Evolutionary conservation across 495 filamentous ascomycete species (phyloP), one percentile per base, ranked within the genome.

Genomic region (Trichocladium uniseriatum): DNA sequence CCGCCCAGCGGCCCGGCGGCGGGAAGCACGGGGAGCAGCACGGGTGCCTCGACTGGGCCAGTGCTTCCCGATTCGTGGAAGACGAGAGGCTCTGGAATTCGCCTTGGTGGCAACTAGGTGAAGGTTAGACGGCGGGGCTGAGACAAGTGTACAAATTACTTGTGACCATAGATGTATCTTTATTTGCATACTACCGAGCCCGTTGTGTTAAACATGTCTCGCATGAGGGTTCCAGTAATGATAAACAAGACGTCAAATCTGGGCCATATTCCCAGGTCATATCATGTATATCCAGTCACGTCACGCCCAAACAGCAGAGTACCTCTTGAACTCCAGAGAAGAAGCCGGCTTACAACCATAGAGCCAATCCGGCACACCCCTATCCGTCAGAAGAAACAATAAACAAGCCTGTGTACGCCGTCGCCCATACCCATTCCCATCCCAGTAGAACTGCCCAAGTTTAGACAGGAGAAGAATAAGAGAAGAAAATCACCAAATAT

Each of bases 81-180:
- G 55, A 74, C 63, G 15, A 70, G 82, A 53, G 87, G 87, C 1
- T 66, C 77, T 14, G 87, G 87, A 8, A 73, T 78, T 20, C 74
- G 87, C 59, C 70, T 92, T 5, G 86, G 86, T 31, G 72, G 74
- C 16, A 58, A 65, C 42, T 72, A n/a, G n/a, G n/a, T n/a, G n/a
- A n/a, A n/a, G n/a, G n/a, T n/a, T n/a, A n/a, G n/a, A n/a, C n/a
- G n/a, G n/a, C n/a, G n/a, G n/a, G n/a, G n/a, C n/a, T n/a, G n/a
- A n/a, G n/a, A n/a, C n/a, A n/a, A 36, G 16, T 36, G 34, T 18
- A 36, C 16, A n/a, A n/a, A n/a, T n/a, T 27, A 27, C 4, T 27
- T 4, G 8, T 27, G 24, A 27, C 24, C 24, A 8, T 27, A 27
- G 24, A 27, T 27, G 24, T 27, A 27, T 27, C 24, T 8, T 4